Conservation (phyloP, 805 yeast species). For the Sugiyamaella chiloensis region DNA sequence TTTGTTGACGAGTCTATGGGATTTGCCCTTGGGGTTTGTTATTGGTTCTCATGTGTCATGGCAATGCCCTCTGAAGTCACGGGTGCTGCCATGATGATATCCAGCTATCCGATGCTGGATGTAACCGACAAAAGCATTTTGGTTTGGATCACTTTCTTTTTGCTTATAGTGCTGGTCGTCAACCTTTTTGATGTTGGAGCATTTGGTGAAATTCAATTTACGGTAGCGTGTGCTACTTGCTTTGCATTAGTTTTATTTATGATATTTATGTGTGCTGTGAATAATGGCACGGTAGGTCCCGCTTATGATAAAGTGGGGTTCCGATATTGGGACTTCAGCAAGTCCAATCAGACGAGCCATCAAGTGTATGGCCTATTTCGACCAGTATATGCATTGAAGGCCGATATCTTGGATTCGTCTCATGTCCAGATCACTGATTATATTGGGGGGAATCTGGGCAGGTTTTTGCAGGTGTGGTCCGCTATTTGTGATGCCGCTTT, state of each 20-base stretch:
- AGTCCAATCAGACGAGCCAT: conserved; percentile 45
- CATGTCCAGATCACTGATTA: conserved; percentile 8
- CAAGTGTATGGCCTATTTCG: conserved; percentile 69
- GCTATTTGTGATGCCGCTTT: conserved; percentile 66
- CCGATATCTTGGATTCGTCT: neutral
- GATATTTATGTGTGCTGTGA: conserved; percentile 61
- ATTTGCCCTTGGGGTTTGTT: conserved; percentile 65
- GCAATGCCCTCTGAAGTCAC: conserved; percentile 79
- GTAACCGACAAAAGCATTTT: conserved; percentile 50
- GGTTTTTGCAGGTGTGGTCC: conserved; percentile 42
- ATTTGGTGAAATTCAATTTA: conserved; percentile 72
- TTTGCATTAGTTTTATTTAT: conserved; percentile 46
- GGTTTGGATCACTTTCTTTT: conserved; percentile 64
- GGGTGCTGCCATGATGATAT: conserved; percentile 72
- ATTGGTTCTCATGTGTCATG: conserved; percentile 68
- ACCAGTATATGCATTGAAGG: conserved; percentile 37
- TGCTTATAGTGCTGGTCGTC: conserved; percentile 43
- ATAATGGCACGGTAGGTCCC: conserved; percentile 53
- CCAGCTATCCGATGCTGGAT: conserved; percentile 58
- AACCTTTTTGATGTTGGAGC: conserved; percentile 68
- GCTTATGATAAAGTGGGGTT: conserved; percentile 55
- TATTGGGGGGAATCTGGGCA: conserved; percentile 49
- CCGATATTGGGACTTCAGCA: conserved; percentile 59
- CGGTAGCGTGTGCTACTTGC: conserved; percentile 57
- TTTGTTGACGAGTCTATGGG: conserved; percentile 62